Evolutionary conservation across 2,329 filamentous ascomycete genomes (phyloP), one percentile per base, ranked within the genome.

Genomic region (Penicillium sp.): DNA sequence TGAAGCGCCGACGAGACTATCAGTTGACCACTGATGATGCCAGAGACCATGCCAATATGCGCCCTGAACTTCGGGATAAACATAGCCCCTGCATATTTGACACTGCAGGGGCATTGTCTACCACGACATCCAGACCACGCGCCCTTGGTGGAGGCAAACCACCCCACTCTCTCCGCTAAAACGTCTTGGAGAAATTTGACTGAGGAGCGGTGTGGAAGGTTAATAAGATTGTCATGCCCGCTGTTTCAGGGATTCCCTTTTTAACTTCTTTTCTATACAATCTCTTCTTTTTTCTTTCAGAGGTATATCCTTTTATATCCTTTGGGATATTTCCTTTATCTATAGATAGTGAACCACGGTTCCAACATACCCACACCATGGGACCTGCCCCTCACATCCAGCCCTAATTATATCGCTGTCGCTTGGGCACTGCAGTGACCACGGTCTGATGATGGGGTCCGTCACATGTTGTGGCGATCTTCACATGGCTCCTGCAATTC

Each of bases 401-500:
- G 37, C 49, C 45, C 49, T 58, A 59, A 54, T 54, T 49, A 10
- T 20, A 28, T 42, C 22, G 22, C 18, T 20, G 18, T 20, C 18
- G 18, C 18, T 20, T 2, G 2, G 34, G 22, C 34, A 27, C 26
- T 37, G 18, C 35, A 23, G 35, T 37, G 35, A 6, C 11, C 3
- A 46, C 34, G 14, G 35, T 45, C 47, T 28, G 24, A 46, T n/a
- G 31, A 58, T 58, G 54, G 49, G 54, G 20, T 53, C 59, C 40
- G 51, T 64, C 62, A 65, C 61, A 64, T 64, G 62, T 45, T 52
- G 52, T 52, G 54, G 44, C 47, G 47, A 52, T 46, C 41, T 55
- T 47, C 44, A 55, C 52, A 52, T 52, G 50, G 40, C 34, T 40
- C 36, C 34, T 42, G 35, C 41, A 13, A 20, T 24, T 36, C 34